Evolutionary conservation across 176 grass and related monocot genomes (phyloP).

Genomic region (Bolboschoenus planiculmis): DNA sequence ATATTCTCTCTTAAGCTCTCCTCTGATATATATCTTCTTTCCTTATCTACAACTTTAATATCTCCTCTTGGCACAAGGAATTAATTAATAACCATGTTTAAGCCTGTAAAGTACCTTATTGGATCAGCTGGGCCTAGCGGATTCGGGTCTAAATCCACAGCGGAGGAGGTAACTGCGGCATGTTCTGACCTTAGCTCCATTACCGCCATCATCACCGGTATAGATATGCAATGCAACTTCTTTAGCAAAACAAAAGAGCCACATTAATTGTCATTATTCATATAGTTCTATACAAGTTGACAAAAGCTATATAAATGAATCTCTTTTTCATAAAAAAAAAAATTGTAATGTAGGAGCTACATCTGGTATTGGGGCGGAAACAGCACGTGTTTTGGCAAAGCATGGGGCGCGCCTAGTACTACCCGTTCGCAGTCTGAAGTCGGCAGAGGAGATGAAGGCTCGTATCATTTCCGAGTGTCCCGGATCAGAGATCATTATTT

Average conservation of each 20-base stretch:
- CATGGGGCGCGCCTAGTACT: conserved; percentile 60
- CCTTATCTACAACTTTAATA: background rate
- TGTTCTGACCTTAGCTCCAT: conserved; percentile 42
- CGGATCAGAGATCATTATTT: conserved; percentile 48
- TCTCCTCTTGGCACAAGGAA: background rate
- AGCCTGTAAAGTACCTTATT: conserved; percentile 56
- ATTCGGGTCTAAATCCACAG: conserved; percentile 70
- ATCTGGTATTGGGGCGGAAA: conserved; percentile 86
- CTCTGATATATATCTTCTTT: background rate
- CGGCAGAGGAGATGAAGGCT: conserved; percentile 55
- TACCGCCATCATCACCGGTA: conserved; percentile 88
- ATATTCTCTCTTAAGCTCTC: background rate
- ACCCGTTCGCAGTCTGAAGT: conserved; percentile 67
- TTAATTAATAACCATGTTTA: background rate
- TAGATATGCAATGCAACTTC: background rate
- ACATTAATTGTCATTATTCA: background rate
- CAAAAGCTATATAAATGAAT: background rate
- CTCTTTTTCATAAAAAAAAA: background rate
- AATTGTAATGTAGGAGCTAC: conserved; percentile 40
- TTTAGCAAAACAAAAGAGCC: background rate
- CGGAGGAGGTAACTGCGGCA: conserved; percentile 46
- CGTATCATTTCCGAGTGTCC: conserved; percentile 43
- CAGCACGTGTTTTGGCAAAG: conserved; percentile 52
- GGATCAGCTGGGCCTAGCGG: conserved; percentile 65
- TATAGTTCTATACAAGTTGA: background rate